These are phyloP conservation scores for Batkoa obscura DNA, from an alignment of 371 early-diverging fungal species.

Conservation along the genomic window DNA sequence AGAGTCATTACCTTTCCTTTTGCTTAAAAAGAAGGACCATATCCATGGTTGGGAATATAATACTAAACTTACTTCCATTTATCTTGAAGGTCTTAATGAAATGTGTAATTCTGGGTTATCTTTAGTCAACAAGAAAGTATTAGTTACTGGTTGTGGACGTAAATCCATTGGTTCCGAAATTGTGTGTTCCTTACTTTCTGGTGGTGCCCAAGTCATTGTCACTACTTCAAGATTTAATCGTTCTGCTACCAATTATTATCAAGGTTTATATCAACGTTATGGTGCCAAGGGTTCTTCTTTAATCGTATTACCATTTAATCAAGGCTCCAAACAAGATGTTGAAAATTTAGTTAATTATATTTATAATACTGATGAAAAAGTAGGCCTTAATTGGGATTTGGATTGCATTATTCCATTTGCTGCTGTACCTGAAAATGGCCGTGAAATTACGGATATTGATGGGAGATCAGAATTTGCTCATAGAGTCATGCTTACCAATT, in stretches of 20 bases:
- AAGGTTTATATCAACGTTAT: conserved; percentile 58
- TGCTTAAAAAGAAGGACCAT: conserved; percentile 41
- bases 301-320: conserved; percentile 89
- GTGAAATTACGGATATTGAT: conserved; percentile 71
- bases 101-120: conserved; percentile 58
- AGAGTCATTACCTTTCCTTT: conserved; percentile 61
- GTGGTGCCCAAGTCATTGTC: conserved; percentile 81
- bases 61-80: conserved; percentile 37
- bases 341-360: conserved; percentile 63
- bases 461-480: conserved; percentile 78
- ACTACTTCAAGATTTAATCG: conserved; percentile 86
- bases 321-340: conserved; percentile 74
- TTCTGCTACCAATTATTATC: conserved; percentile 72
- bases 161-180: conserved; percentile 81
- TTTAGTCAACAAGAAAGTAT: conserved; percentile 58
- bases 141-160: conserved; percentile 82
- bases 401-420: conserved; percentile 92
- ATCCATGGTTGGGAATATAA: conserved; percentile 55
- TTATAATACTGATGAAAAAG: conserved; percentile 51
- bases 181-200: conserved; percentile 66
- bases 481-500: conserved; percentile 80
- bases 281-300: conserved; percentile 78
- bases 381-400: conserved; percentile 74
- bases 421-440: conserved; percentile 73
- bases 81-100: conserved; percentile 51